phyloP scores from a whole-genome alignment of 148 eudicot species.

The Gaultheria prostrata region DNA sequence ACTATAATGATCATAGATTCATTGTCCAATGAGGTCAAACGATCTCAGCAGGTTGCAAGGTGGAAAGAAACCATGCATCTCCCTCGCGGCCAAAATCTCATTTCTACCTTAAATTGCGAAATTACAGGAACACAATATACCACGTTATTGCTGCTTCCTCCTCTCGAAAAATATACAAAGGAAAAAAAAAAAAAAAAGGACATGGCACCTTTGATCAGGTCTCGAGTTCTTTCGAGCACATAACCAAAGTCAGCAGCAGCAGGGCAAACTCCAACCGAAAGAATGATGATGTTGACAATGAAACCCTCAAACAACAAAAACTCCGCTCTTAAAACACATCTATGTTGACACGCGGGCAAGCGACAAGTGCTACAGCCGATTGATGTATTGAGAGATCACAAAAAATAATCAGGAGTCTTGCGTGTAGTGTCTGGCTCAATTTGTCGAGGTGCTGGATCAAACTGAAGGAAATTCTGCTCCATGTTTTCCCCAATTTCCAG shows the following conservation, averaged over 20 bases:
- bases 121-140: slow-evolving; percentile 33
- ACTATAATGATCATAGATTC: background rate
- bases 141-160: slow-evolving; percentile 27
- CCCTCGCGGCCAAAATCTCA: slow-evolving; percentile 13
- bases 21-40: background rate
- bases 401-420: slow-evolving; percentile 95
- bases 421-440: slow-evolving; percentile 94
- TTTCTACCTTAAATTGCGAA: slow-evolving; percentile 23
- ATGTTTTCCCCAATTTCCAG: slow-evolving; percentile 95
- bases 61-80: background rate
- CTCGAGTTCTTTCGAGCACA: slow-evolving; percentile 21
- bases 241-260: slow-evolving; percentile 27
- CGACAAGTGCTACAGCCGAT: slow-evolving; percentile 32
- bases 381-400: slow-evolving; percentile 45
- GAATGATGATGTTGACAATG: slow-evolving; percentile 38
- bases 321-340: slow-evolving; percentile 39
- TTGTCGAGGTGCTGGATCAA: slow-evolving; percentile 95
- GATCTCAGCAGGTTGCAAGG: slow-evolving; percentile 1
- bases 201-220: slow-evolving; percentile 18
- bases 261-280: slow-evolving; percentile 43
- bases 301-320: slow-evolving; percentile 35
- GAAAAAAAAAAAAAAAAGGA: slow-evolving; percentile 1
- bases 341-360: slow-evolving; percentile 37
- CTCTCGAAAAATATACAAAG: slow-evolving; percentile 27
- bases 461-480: slow-evolving; percentile 97